Percentiles rank a stretch among this genome's conserved stretches.
Evolutionary conservation across 2,329 filamentous ascomycete species (phyloP).

Genomic region (Aspergillus hiratsukae): DNA sequence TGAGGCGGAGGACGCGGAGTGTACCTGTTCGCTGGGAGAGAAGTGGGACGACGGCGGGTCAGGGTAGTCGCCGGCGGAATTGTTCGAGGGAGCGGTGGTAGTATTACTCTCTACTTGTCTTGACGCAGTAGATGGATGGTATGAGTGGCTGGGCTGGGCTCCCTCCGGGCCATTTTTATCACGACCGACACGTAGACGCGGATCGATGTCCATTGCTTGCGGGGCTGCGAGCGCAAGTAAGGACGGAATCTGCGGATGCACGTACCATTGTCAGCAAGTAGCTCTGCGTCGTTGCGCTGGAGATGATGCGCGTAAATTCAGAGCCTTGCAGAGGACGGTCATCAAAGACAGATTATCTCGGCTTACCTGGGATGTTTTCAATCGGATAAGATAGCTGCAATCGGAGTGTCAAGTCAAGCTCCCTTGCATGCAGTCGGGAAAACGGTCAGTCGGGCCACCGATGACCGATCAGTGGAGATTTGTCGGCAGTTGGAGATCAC

Average conservation of each 20-base stretch:
- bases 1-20: conserved; percentile 12
- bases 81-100: conserved; percentile 6
- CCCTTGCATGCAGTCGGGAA: conserved; percentile 1
- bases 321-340: neutral
- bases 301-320: neutral
- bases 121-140: conserved; percentile 6
- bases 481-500: neutral
- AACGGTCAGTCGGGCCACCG: conserved; percentile 5
- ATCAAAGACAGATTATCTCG: neutral
- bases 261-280: neutral
- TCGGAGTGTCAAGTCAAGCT: neutral
- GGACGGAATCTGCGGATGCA: neutral
- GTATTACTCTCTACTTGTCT: conserved; percentile 5
- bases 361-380: neutral
- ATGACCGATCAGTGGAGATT: conserved; percentile 1
- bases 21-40: conserved; percentile 6
- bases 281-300: neutral
- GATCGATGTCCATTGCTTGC: conserved; percentile 30
- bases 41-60: conserved; percentile 23
- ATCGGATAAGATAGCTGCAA: neutral
- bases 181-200: conserved; percentile 23
- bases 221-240: neutral
- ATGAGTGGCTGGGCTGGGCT: conserved; percentile 5
- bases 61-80: conserved; percentile 19
- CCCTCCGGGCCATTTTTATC: conserved; percentile 13